Evolutionary conservation across 1,139 yeast species (phyloP), one percentile per base, ranked within the genome.

Genomic region (Scheffersomyces titani): DNA sequence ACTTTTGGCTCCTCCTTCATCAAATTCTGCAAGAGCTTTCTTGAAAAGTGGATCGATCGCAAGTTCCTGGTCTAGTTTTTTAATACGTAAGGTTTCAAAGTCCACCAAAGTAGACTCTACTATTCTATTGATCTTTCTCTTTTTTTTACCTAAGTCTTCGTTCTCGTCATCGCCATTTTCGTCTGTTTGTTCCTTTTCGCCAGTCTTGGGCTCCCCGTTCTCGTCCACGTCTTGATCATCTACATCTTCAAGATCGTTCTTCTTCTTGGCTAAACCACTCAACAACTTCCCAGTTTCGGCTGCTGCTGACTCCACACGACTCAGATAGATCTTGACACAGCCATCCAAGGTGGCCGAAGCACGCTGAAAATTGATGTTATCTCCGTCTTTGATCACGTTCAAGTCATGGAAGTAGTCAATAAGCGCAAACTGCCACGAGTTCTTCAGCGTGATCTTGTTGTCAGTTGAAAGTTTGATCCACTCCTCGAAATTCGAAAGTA

Each of bases 1-100:
- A 54, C 97, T 90, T 65, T 89, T 91, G 9, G 98, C 93, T 5
- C 98, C 98, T 46, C 98, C 97, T 73, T 93, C 97, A 70, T 93
- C 98, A 66, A 92, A 93, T 59, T 92, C 97, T 0, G 97, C 91
- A 52, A 93, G 79, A 53, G 96, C 93, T 66, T 92, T 92, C 61
- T 91, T 89, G 72, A 93, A 92, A 53, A 93, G 77, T 0, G 98
- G 98, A 71, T 93, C 98, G 53, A 92, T 89, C 7, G 88, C 83
- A 36, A 90, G 74, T 64, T 90, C 97, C 61, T 89, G 87, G 54
- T 92, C 97, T 50, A 90, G 74, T 61, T 88, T 86, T 68, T 88
- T 89, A 59, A 89, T 78, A 62, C 77, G 78, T n/a, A 92, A 78
- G 20, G 83, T 74, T 5, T 84, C 87, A 66, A 89, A 89, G 19